Base-by-base conservation (phyloP, 345 rosid species). In the Citrus australasica region DNA sequence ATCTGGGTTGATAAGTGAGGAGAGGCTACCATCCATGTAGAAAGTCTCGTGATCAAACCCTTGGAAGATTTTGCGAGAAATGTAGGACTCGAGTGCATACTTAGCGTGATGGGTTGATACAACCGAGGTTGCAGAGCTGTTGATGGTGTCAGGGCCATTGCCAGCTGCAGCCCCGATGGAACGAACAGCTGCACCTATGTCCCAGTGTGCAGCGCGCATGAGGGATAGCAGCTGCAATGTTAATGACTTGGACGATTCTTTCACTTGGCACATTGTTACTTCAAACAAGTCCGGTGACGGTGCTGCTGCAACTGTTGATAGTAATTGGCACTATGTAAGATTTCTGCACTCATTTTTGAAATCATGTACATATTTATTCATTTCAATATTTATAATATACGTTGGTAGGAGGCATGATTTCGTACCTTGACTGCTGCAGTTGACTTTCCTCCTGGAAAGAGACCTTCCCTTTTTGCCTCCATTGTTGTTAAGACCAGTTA, bases 21-120 rank as follows among this genome's bases (percentile, higher is more conserved):
- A 90, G 38, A 92, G 89, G 84, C 95, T 92, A 19, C 97, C 94
- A 62, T 92, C 98, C 94, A 95, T 87, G 86, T 92, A 92, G 85
- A 95, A 93, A 5, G 97, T 92, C 88, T 95, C 97, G 28, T 95
- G 97, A 83, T 92, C 98, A 64, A 95, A 92, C 5, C 99, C 98
- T 67, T 88, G 91, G 78, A 93, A 92, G 80, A 92, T 80, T 74
- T 94, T 96, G 35, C 93, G 83, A 16, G 87, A 86, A 69, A 92
- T 83, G 86, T 91, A 94, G 17, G 97, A 96, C 76, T 94, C 97
- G 0, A 92, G 85, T 21, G 97, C 99, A 53, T 86, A 94, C 84
- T 90, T 96, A 32, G 98, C 97, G 28, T 89, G 97, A 69, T 90
- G 93, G 73, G 86, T 85, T 6, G 91, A 89, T 14, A 89, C 84